Evolutionary conservation across 495 filamentous ascomycete genomes (phyloP).

Genomic region (Hyaloscypha bicolor): DNA sequence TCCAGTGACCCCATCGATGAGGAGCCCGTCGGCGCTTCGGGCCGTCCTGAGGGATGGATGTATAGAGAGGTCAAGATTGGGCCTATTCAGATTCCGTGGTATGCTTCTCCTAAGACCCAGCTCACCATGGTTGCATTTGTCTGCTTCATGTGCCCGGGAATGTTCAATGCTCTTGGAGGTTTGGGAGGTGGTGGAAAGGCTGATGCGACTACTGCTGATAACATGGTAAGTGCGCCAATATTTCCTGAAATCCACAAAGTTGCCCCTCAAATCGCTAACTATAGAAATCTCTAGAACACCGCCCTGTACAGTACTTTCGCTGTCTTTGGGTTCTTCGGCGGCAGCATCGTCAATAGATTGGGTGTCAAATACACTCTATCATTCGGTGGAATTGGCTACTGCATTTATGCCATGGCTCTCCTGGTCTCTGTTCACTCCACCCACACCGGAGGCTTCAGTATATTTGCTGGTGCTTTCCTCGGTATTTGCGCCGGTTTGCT

Average conservation of each 20-base stretch:
- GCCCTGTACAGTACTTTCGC: constrained; percentile 84
- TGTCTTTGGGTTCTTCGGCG: constrained; percentile 84
- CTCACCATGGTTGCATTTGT: constrained; percentile 75
- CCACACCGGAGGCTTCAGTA: constrained; percentile 74
- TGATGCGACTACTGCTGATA: constrained; percentile 62
- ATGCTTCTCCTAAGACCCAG: constrained; percentile 73
- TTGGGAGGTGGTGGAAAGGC: constrained; percentile 76
- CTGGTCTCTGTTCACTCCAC: constrained; percentile 80
- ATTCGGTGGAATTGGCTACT: constrained; percentile 85
- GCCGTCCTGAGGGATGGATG: constrained; percentile 55
- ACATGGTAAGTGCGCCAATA: constrained; percentile 44
- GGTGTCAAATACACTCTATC: constrained; percentile 73
- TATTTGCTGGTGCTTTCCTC: constrained; percentile 72
- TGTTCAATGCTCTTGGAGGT: constrained; percentile 78
- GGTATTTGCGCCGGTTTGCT: constrained; percentile 81
- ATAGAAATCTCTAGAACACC: constrained; percentile 58
- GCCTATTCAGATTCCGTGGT: constrained; percentile 62
- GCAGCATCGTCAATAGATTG: constrained; percentile 73
- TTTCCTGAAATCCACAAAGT: too few relatives aligned
- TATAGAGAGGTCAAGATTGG: constrained; percentile 66
- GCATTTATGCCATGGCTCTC: constrained; percentile 77
- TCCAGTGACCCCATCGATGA: neutral
- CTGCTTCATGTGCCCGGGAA: constrained; percentile 86
- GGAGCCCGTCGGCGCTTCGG: neutral
- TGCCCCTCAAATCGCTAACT: constrained; percentile 37